A percentile compares a stretch with the other conserved stretches of the same genome.
Evolutionary conservation across 495 filamentous ascomycete genomes (phyloP).

Genomic region (Glonium stellatum): DNA sequence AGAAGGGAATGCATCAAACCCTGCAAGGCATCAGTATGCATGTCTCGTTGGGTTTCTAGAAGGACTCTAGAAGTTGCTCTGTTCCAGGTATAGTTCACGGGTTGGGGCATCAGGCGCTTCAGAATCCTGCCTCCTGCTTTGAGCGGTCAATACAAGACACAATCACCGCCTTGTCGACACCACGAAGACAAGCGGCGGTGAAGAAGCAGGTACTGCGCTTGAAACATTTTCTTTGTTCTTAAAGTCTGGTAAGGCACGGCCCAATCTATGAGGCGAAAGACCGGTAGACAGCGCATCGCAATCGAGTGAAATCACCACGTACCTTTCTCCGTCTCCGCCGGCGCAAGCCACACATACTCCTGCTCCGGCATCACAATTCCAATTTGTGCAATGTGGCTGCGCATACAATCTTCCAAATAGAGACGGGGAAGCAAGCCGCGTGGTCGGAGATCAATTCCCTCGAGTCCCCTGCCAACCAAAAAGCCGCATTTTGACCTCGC

Average conservation of each 20-base stretch:
- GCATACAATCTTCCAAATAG: background rate
- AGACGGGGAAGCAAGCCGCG: background rate
- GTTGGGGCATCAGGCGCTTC: constrained; percentile 10
- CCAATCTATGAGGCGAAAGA: constrained; percentile 2
- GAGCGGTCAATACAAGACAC: constrained; percentile 21
- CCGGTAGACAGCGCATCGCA: background rate
- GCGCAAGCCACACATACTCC: background rate
- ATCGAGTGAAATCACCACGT: constrained; percentile 1
- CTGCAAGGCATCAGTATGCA: background rate
- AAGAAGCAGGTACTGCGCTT: constrained; percentile 11
- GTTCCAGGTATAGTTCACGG: constrained; percentile 11
- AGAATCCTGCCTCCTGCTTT: constrained; percentile 6
- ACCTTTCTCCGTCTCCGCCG: background rate
- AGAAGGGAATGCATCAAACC: background rate
- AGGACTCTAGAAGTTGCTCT: background rate
- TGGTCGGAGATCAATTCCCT: background rate
- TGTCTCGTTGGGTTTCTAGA: constrained; percentile 11
- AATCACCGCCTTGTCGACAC: constrained; percentile 13
- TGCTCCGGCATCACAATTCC: background rate
- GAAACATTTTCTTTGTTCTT: constrained; percentile 25
- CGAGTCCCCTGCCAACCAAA: constrained; percentile 8
- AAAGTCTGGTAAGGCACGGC: constrained; percentile 17
- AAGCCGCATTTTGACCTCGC: background rate
- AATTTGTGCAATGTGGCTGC: background rate
- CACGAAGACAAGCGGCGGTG: constrained; percentile 15